A percentile compares a stretch with the other conserved stretches of the same genome.
Evolutionary conservation across 768 basidiomycete genomes (phyloP).

Genomic region (Termitomyces sp.): DNA sequence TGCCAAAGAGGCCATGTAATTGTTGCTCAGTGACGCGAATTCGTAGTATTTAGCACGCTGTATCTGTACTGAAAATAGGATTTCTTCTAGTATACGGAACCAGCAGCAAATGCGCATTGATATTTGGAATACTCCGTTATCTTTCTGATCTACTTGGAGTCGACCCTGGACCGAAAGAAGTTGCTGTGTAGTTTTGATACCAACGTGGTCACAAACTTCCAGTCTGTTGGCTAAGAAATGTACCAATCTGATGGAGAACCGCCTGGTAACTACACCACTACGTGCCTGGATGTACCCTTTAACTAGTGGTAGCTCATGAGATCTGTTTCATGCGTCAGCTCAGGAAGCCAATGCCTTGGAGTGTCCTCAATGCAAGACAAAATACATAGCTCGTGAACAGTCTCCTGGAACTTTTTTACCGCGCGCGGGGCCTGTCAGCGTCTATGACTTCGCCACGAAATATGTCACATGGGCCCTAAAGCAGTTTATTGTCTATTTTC

Average conservation of each 20-base stretch:
- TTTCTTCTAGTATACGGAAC: neutral
- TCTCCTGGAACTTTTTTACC: constrained; percentile 50
- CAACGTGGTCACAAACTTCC: neutral
- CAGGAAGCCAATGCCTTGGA: constrained; percentile 63
- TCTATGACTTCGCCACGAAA: constrained; percentile 46
- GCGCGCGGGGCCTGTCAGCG: constrained; percentile 38
- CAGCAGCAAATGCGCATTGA: neutral
- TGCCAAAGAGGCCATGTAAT: neutral
- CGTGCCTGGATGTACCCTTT: constrained; percentile 71
- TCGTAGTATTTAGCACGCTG: neutral
- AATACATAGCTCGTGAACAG: constrained; percentile 65
- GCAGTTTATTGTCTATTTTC: too few species aligned
- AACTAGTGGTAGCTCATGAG: constrained; percentile 73
- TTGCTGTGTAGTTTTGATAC: neutral
- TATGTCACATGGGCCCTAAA: constrained; percentile 71
- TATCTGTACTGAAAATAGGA: neutral
- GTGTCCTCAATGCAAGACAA: constrained; percentile 70
- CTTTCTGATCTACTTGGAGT: neutral
- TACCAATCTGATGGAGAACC: neutral
- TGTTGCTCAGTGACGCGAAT: neutral
- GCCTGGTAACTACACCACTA: constrained; percentile 34
- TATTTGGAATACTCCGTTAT: neutral
- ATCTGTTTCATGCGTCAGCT: constrained; percentile 62
- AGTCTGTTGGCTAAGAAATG: neutral
- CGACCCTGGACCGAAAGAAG: neutral